A percentile compares a stretch with the other conserved stretches of the same genome.
Evolutionary conservation across 331 rosid genomes (phyloP).

Genomic region (Pyracantha coccinea): DNA sequence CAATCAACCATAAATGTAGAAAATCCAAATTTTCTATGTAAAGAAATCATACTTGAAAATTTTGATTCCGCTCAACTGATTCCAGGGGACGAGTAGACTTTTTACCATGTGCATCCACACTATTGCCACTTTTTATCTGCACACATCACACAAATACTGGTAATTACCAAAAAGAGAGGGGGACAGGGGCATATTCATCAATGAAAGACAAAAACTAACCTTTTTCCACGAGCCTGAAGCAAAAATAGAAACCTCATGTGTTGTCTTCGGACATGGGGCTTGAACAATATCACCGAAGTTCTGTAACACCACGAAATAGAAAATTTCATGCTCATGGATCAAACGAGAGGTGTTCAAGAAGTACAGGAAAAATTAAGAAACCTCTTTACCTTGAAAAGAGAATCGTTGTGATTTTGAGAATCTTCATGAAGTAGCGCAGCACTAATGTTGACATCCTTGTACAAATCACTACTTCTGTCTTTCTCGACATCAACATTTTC

Average conservation of each 20-base stretch:
- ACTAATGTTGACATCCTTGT: constrained; percentile 27
- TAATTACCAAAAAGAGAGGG: constrained; percentile 4
- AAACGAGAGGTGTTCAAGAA: background rate
- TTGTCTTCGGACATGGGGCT: constrained; percentile 71
- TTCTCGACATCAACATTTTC: constrained; percentile 23
- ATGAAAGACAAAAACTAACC: constrained; percentile 26
- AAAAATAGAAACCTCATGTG: constrained; percentile 73
- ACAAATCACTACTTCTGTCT: constrained; percentile 18
- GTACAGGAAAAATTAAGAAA: background rate
- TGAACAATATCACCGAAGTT: constrained; percentile 41
- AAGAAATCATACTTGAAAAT: constrained; percentile 33
- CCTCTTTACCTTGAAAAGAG: constrained; percentile 57
- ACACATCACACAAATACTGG: constrained; percentile 5
- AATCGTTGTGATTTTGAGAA: constrained; percentile 31
- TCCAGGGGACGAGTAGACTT: constrained; percentile 23
- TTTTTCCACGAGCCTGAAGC: constrained; percentile 74
- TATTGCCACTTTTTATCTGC: constrained; percentile 51
- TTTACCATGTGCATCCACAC: constrained; percentile 19
- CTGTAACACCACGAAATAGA: constrained; percentile 33
- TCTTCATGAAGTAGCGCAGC: constrained; percentile 25
- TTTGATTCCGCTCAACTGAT: constrained; percentile 23
- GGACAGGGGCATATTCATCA: background rate
- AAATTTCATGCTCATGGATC: constrained; percentile 16
- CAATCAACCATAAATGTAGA: constrained; percentile 3
- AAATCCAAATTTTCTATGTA: background rate